Base-by-base conservation (phyloP, 345 rosid genomes). In the Bretschneidera sinensis region DNA sequence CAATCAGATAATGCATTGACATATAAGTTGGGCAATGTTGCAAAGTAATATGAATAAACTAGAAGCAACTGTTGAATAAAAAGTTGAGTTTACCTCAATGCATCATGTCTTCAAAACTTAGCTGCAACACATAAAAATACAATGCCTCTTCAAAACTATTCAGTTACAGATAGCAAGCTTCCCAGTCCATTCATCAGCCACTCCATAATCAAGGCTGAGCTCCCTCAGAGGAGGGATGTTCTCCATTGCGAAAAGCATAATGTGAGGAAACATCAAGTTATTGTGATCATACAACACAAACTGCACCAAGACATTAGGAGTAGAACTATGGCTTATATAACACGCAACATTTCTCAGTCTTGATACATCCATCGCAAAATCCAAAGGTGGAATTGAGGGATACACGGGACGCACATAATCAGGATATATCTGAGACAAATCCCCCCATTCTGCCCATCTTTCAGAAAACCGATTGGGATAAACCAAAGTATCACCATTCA, bases 131-230 rank as follows among this genome's bases (percentile, higher is more conserved):
- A 60, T 19, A 23, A 64, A 64, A 63, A 59, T 34, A 51, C 43
- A 67, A 57, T 43, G 48, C 18, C 54, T 65, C 71, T 60, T 61
- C 47, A 35, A 69, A 45, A 54, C 13, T 39, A 61, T 48, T 77
- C 62, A 85, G 71, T 72, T 89, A 78, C 91, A 89, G 61, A 89
- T 84, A 25, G 91, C 69, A 51, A 88, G 97, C 79, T 92, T 92
- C 66, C 81, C 87, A 0, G 73, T 72, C 79, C 83, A 77, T 20
- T 92, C 98, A 76, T 84, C 88, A 56, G 85, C 79, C 34, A 88
- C 88, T 53, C 99, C 99, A 65, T 94, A 94, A 69, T 90, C 97
- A 61, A 94, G 87, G 76, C 99, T 87, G 18, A 94, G 87, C 77
- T 90, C 95, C 69, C 82, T 81, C 78, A 94, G 55, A 35, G 99